A percentile compares a stretch with the other conserved stretches of the same genome.
These are phyloP conservation scores for Exophiala mesophila DNA, from an alignment of 2,329 filamentous ascomycete species.

Conservation along the genomic window DNA sequence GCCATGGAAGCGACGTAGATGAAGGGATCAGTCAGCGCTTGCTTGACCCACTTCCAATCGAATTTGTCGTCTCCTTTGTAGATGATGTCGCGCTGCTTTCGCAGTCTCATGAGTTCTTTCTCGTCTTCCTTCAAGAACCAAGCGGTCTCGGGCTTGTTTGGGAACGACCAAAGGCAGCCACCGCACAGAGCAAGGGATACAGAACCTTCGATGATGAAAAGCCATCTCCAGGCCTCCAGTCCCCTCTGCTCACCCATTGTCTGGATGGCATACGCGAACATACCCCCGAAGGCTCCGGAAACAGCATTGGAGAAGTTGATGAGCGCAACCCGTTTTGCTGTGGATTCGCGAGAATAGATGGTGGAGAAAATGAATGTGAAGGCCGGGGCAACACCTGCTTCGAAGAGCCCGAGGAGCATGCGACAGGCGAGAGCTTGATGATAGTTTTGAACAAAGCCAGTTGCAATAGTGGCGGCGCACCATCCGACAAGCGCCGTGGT, in stretches of 20 bases:
- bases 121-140: constrained; percentile 18
- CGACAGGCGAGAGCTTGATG: constrained; percentile 29
- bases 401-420: constrained; percentile 28
- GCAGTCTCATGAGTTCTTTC: constrained; percentile 13
- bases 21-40: constrained; percentile 21
- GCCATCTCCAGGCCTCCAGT: constrained; percentile 17
- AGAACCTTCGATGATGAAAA: constrained; percentile 18
- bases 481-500: constrained; percentile 13
- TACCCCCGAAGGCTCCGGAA: constrained; percentile 19
- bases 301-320: constrained; percentile 10
- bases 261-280: constrained; percentile 19
- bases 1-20: constrained; percentile 18
- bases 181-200: constrained; percentile 15
- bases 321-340: constrained; percentile 11
- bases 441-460: constrained; percentile 29
- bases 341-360: constrained; percentile 10
- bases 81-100: constrained; percentile 28
- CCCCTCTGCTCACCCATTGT: constrained; percentile 13
- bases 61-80: constrained; percentile 29
- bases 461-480: constrained; percentile 12
- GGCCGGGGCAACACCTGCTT: constrained; percentile 12
- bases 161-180: constrained; percentile 8
- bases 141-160: constrained; percentile 8
- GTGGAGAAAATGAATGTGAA: constrained; percentile 15
- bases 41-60: constrained; percentile 17